A percentile compares a stretch with the other conserved stretches of the same genome.
Evolutionary conservation across 352 stramenopile species (phyloP).

Genomic region (Globisporangium viniferum): DNA sequence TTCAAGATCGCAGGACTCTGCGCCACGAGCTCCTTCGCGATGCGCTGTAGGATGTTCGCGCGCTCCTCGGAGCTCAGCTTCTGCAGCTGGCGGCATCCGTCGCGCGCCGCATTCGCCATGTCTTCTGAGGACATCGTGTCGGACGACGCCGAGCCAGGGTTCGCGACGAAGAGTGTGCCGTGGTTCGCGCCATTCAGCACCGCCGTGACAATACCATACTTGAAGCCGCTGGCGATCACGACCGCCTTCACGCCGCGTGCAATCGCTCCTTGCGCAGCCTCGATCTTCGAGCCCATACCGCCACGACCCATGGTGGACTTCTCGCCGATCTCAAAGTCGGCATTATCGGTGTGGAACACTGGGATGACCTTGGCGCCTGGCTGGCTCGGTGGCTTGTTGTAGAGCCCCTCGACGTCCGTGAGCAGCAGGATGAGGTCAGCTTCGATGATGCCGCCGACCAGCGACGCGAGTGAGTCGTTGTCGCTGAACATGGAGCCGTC

Average conservation of each 20-base stretch:
- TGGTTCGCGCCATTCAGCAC: constrained; percentile 83
- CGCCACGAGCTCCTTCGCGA: constrained; percentile 84
- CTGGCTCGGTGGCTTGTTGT: constrained; percentile 83
- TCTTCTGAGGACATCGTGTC: constrained; percentile 56
- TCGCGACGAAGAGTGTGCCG: constrained; percentile 83
- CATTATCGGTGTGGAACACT: constrained; percentile 57
- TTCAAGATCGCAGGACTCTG: constrained; percentile 84
- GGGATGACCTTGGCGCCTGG: constrained; percentile 79
- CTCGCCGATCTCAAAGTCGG: constrained; percentile 69
- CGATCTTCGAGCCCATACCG: constrained; percentile 95
- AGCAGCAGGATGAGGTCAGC: constrained; percentile 95
- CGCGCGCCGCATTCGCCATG: constrained; percentile 82
- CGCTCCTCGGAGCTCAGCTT: constrained; percentile 83
- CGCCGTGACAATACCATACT: constrained; percentile 90
- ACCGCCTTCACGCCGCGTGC: constrained; percentile 87
- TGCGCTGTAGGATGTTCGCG: constrained; percentile 83
- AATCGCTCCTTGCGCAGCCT: constrained; percentile 87
- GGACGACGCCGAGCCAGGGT: constrained; percentile 38
- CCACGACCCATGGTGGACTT: constrained; percentile 87
- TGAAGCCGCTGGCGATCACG: constrained; percentile 92
- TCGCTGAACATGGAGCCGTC: constrained; percentile 92
- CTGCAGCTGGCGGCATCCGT: constrained; percentile 87
- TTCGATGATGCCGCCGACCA: constrained; percentile 88
- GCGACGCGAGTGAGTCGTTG: constrained; percentile 93
- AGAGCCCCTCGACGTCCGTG: constrained; percentile 97